Base-by-base conservation (phyloP, 1,284 basidiomycete species). In the Neolentinus lepideus region DNA sequence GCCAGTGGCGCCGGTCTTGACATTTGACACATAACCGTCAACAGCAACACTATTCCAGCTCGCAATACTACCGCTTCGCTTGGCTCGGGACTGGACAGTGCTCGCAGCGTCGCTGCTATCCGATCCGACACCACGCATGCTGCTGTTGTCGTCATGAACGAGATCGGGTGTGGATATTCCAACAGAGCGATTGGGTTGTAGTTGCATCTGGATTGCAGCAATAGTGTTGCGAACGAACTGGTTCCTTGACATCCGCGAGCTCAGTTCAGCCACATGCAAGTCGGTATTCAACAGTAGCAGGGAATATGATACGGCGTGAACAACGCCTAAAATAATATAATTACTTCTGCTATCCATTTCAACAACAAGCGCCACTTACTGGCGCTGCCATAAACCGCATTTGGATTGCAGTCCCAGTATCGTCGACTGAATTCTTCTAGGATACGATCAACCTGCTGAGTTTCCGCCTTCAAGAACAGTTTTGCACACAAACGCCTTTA, bases 361-460 rank as follows among this genome's bases (percentile, higher is more conserved):
- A 25, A 52, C 24, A 22, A 26, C 25, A 25, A 43, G 45, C 48
- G 46, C 16, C 25, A 74, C 89, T 67, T 64, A 93, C 92, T 89
- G 3, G 90, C 78, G 60, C 84, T 91, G 27, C 92, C 91, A 68
- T 90, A 95, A 6, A 92, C 66, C 24, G 83, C 81, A 2, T 74
- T 75, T 0, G 90, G 88, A 67, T 99, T 98, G 68, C 92, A 94
- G 53, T 94, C 87, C 81, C 86, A 94, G 71, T 91, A 99, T 8
- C 93, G 81, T 48, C 84, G 76, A 59, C 90, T 91, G 65, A 99
- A 98, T 59, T 88, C 88, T 61, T 91, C 91, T 19, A 99, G 78
- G 62, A 99, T 97, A 45, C 96, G 86, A 70, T 99, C 97, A 36
- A 99, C 88, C 71, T 98, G 95, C 67, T 99, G 97, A 0, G 96